A percentile compares a stretch with the other conserved stretches of the same genome.
phyloP scores from a whole-genome alignment of 2,329 filamentous ascomycete species.

The Neurospora crassa region DNA sequence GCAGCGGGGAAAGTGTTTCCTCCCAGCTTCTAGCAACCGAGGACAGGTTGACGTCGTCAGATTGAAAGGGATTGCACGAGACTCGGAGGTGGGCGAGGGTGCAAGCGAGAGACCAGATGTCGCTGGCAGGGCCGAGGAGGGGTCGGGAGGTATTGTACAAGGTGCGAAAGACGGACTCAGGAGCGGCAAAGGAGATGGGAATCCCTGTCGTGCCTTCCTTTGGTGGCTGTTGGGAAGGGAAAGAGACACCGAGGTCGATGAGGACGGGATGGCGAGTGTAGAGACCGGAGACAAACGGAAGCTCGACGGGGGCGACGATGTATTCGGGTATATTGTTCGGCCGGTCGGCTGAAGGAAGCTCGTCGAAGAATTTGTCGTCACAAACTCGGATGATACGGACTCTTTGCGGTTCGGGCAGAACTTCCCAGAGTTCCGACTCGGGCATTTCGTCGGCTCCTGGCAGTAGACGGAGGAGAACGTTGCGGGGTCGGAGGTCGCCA shows the following conservation, averaged over 20 bases:
- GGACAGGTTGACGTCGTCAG: not conserved
- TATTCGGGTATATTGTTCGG: conserved; percentile 4
- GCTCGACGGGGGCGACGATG: not conserved
- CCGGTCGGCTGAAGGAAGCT: not conserved
- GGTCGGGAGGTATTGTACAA: not conserved
- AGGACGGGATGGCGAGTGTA: not conserved
- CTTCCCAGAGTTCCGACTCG: not conserved
- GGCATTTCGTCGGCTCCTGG: conserved; percentile 1
- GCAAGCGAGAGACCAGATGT: conserved; percentile 6
- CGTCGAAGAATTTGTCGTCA: not conserved
- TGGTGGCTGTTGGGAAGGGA: not conserved
- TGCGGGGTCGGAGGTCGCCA: conserved; percentile 4
- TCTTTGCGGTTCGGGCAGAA: not conserved
- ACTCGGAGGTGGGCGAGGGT: not conserved
- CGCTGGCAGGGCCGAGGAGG: not conserved
- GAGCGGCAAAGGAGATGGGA: conserved; percentile 1
- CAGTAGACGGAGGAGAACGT: not conserved
- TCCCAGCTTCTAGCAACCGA: not conserved
- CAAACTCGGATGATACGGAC: not conserved
- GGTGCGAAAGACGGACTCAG: conserved; percentile 4
- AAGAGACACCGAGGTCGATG: conserved; percentile 6
- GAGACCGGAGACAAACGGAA: not conserved
- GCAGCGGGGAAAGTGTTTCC: not conserved
- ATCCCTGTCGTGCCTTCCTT: not conserved
- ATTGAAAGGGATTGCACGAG: not conserved